phyloP scores from a whole-genome alignment of 129 eudicot species.

The Kitagawia praeruptora region DNA sequence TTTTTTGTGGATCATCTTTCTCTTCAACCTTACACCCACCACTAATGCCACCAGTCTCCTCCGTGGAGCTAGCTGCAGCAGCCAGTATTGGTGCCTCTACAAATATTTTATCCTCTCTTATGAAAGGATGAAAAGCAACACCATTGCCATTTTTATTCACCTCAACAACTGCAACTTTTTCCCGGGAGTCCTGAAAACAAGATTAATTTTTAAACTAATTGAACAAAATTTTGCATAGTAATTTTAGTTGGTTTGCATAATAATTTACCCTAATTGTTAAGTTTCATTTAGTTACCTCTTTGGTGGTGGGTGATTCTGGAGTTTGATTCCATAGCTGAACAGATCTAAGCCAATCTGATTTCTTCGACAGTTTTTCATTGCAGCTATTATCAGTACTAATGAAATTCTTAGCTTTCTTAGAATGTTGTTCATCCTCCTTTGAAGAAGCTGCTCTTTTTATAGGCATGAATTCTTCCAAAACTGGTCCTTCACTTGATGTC shows the following conservation, averaged over 20 bases:
- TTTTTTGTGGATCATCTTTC: constrained; percentile 54
- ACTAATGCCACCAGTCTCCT: constrained; percentile 35
- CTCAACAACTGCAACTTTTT: constrained; percentile 39
- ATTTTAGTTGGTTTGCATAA: neutral
- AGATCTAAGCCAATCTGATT: constrained; percentile 95
- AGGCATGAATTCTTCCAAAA: constrained; percentile 83
- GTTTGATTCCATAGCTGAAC: constrained; percentile 82
- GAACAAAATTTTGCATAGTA: constrained; percentile 4
- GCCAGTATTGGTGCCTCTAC: constrained; percentile 24
- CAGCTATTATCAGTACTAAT: constrained; percentile 14
- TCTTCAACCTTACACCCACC: constrained; percentile 43
- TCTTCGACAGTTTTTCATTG: constrained; percentile 40
- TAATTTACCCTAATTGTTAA: neutral
- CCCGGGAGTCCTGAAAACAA: constrained; percentile 35
- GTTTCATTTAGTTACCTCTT: constrained; percentile 26
- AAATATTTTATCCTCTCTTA: constrained; percentile 32
- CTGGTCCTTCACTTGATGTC: constrained; percentile 63
- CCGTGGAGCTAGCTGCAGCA: constrained; percentile 44
- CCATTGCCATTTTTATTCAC: constrained; percentile 57
- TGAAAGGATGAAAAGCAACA: constrained; percentile 88
- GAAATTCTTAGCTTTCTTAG: constrained; percentile 10
- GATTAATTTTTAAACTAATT: constrained; percentile 15
- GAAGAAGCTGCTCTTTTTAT: constrained; percentile 36
- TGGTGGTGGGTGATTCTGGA: constrained; percentile 50
- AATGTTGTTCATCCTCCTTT: constrained; percentile 50